Evolutionary conservation across 2,329 filamentous ascomycete species (phyloP).

Genomic region (Penicillium aurantiogriseum): DNA sequence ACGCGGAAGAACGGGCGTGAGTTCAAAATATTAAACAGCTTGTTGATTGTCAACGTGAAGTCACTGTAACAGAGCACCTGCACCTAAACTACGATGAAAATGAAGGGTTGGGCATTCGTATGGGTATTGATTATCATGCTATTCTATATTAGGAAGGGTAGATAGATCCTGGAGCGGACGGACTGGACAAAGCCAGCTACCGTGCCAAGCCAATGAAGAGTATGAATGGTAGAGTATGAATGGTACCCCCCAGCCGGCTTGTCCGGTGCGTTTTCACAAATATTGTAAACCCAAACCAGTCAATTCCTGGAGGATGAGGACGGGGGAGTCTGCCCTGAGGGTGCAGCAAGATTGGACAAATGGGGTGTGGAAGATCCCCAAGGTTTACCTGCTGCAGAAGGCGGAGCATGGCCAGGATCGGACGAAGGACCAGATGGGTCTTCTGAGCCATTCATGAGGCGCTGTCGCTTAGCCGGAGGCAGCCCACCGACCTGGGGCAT

Average conservation of each 20-base stretch:
- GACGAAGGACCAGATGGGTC: conserved; percentile 11
- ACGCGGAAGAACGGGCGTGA: background rate
- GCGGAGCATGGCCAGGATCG: conserved; percentile 8
- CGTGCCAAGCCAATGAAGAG: background rate
- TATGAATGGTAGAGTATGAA: background rate
- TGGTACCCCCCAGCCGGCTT: background rate
- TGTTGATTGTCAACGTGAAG: background rate
- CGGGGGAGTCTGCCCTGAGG: conserved; percentile 27
- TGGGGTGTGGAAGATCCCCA: conserved; percentile 23
- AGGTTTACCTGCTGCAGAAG: conserved; percentile 9
- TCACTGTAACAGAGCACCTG: background rate
- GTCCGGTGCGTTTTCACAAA: background rate
- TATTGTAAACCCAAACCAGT: background rate
- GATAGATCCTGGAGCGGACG: background rate
- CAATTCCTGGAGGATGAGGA: conserved; percentile 11
- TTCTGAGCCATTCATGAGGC: conserved; percentile 37
- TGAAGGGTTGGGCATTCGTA: background rate
- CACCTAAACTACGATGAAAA: background rate
- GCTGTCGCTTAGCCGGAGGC: conserved; percentile 35
- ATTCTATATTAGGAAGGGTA: background rate
- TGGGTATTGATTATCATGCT: background rate
- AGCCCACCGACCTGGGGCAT: conserved; percentile 13
- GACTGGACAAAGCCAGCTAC: background rate
- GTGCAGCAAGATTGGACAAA: conserved; percentile 26
- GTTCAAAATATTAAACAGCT: background rate